These are phyloP conservation scores for Solanum chaucha DNA, from an alignment of 257 asterid genomes.

Conservation along the genomic window DNA sequence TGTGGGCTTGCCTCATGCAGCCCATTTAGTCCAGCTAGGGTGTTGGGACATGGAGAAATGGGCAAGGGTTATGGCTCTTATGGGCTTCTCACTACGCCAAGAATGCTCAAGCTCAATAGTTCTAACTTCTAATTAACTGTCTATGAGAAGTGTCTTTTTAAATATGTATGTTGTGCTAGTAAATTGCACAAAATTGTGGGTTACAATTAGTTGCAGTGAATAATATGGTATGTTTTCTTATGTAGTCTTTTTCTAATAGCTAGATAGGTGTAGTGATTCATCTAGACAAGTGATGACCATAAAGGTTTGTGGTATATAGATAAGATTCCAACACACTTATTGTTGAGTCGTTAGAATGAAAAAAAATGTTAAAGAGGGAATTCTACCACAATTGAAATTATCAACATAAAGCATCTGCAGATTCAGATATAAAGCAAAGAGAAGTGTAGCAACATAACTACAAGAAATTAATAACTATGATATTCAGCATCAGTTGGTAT, in stretches of 20 bases:
- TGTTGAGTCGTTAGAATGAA: background rate
- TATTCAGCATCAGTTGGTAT: background rate
- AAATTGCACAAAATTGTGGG: background rate
- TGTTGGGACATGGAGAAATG: background rate
- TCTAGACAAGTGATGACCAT: background rate
- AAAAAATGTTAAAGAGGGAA: too few relatives aligned
- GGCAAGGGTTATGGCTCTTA: slow-evolving; percentile 4
- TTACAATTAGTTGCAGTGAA: background rate
- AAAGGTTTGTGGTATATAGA: background rate
- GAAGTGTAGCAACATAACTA: background rate
- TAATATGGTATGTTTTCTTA: background rate
- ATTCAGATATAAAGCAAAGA: background rate
- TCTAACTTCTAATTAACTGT: background rate
- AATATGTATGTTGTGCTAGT: background rate
- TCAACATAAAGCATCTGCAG: background rate
- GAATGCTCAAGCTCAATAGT: background rate
- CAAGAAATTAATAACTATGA: background rate
- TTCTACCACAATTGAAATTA: background rate
- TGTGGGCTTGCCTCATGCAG: slow-evolving; percentile 7
- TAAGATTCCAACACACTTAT: too few relatives aligned
- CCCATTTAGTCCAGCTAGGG: slow-evolving; percentile 8
- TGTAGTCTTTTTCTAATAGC: background rate
- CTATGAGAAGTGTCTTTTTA: background rate
- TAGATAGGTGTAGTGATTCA: background rate
- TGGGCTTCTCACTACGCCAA: slow-evolving; percentile 5